A percentile compares a stretch with the other conserved stretches of the same genome.
These are phyloP conservation scores for Trichoderma sp. DNA, from an alignment of 2,329 filamentous ascomycete species.

Conservation along the genomic window DNA sequence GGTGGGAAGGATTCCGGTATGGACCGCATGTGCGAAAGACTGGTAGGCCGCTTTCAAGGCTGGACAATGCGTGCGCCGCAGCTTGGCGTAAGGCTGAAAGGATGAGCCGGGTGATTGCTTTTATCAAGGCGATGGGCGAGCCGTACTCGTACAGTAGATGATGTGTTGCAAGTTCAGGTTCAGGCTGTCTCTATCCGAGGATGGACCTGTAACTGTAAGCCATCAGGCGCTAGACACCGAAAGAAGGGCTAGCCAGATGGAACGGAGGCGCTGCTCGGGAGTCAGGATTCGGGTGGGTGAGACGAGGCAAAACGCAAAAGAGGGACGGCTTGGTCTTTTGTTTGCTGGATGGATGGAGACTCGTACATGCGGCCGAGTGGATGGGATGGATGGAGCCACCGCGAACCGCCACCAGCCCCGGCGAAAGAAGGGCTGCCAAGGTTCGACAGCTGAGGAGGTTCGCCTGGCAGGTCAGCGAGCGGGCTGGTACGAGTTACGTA, in stretches of 20 bases:
- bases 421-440: neutral
- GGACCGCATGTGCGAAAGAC: neutral
- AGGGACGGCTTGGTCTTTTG: constrained; percentile 20
- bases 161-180: neutral
- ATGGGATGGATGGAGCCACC: constrained; percentile 15
- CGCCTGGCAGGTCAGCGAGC: neutral
- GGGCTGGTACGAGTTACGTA: constrained; percentile 10
- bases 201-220: constrained; percentile 3
- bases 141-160: neutral
- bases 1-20: neutral
- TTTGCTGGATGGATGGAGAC: constrained; percentile 12
- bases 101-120: neutral
- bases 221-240: constrained; percentile 16
- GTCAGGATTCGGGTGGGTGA: constrained; percentile 13
- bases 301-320: constrained; percentile 16
- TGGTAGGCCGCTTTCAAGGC: neutral
- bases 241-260: neutral
- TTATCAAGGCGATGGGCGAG: neutral
- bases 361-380: constrained; percentile 13
- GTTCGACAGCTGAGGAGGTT: constrained; percentile 4
- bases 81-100: constrained; percentile 12
- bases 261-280: constrained; percentile 1
- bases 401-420: constrained; percentile 15
- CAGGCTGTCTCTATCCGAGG: neutral
- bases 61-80: neutral